Base-by-base conservation (phyloP, 139 green algal species). In the Raphidocelis subcapitata region DNA sequence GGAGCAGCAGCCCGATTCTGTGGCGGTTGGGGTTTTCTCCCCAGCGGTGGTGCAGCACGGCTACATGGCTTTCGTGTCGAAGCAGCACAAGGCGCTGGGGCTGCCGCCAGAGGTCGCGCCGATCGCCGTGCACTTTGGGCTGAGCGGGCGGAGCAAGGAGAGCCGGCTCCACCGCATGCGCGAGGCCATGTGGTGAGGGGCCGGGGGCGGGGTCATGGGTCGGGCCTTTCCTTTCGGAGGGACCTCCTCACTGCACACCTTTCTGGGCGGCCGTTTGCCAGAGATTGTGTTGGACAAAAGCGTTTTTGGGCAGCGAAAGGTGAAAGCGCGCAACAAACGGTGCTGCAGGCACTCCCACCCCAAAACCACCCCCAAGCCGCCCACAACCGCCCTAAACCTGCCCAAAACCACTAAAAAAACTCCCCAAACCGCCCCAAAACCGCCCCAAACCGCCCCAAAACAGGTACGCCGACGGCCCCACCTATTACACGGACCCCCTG, bases 401-500 rank as follows among this genome's bases (percentile, higher is more conserved):
- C n/a, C n/a, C n/a, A n/a, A n/a, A n/a, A n/a, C n/a, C n/a, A n/a
- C n/a, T n/a, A n/a, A n/a, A n/a, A n/a, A n/a, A n/a, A n/a, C n/a
- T n/a, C n/a, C n/a, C n/a, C n/a, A n/a, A n/a, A n/a, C n/a, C n/a
- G 24, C 56, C 14, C 26, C 56, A n/a, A 5, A 3, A 28, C n/a
- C 16, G 26, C 21, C 56, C 56, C n/a, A 35, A 28, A 28, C 35
- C 51, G 54, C 56, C 67, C 18, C 54, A 20, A 16, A 0, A 0
- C 57, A 75, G 69, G 69, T 77, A 77, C 60, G 71, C 71, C 32
- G 71, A 77, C 49, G 71, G 71, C 2, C 71, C 71, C 2, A 21
- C 24, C 3, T 77, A 77, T 31, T 77, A 77, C 71, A 65, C 8
- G 1, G 71, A 77, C 28, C 71, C 61, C 5, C 21, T 41, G 20